Percentiles rank a stretch among this genome's conserved stretches.
phyloP scores from a whole-genome alignment of 768 basidiomycete species.

The Serendipita vermifera region DNA sequence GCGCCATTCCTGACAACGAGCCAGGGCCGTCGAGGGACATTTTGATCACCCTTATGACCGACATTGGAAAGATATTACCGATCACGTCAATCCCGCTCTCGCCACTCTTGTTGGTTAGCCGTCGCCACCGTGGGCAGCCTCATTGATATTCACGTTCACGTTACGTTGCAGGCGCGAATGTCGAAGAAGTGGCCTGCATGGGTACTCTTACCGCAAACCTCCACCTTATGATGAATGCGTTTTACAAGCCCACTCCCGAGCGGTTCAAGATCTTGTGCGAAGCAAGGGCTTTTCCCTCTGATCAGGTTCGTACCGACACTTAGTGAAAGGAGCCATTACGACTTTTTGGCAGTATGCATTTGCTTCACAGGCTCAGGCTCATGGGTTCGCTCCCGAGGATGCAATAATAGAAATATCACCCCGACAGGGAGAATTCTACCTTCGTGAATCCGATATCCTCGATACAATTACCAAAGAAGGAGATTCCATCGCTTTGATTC shows the following conservation, averaged over 20 bases:
- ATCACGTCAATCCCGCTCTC: conserved; percentile 56
- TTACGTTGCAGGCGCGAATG: conserved; percentile 53
- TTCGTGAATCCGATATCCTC: conserved; percentile 84
- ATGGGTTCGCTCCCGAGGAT: conserved; percentile 59
- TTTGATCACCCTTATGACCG: conserved; percentile 76
- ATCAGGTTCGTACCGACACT: conserved; percentile 46
- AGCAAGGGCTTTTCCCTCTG: conserved; percentile 87
- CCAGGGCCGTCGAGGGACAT: conserved; percentile 77
- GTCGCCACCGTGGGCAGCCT: not conserved
- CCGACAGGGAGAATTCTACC: conserved; percentile 66
- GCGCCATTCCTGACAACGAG: not conserved
- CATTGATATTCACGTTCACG: not conserved
- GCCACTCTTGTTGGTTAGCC: conserved; percentile 70
- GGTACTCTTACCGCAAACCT: conserved; percentile 89
- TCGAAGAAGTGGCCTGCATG: conserved; percentile 90
- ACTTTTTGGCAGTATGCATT: conserved; percentile 68
- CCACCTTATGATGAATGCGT: conserved; percentile 86
- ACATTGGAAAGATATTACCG: conserved; percentile 70
- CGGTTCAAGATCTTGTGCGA: conserved; percentile 95
- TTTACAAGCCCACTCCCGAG: conserved; percentile 76
- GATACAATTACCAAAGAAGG: conserved; percentile 59
- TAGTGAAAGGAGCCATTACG: not conserved
- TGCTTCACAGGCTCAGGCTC: conserved; percentile 73
- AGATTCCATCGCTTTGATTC: conserved; percentile 69
- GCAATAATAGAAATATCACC: conserved; percentile 71